A percentile compares a stretch with the other conserved stretches of the same genome.
Conservation (phyloP, 805 yeast genomes). For the Ogataea corticis region DNA sequence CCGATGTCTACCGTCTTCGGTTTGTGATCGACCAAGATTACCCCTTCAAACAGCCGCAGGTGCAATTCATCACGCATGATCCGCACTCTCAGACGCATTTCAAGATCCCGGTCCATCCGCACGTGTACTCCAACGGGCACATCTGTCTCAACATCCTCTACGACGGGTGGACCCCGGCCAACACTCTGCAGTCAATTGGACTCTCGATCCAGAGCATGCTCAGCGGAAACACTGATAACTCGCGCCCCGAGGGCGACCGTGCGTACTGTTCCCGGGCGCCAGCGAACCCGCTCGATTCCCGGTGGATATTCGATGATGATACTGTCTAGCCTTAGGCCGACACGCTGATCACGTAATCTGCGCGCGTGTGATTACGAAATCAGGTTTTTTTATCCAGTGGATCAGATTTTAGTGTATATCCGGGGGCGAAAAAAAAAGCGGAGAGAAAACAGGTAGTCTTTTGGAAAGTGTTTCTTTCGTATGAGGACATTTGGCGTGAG, state of each 20-base stretch:
- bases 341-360: no score
- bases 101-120: slow-evolving; percentile 69
- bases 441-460: not conserved
- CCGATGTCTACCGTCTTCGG: slow-evolving; percentile 42
- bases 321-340: slow-evolving; percentile 24
- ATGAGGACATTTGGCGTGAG: not conserved
- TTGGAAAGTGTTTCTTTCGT: not conserved
- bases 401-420: not conserved
- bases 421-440: slow-evolving; percentile 4
- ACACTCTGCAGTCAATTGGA: slow-evolving; percentile 47
- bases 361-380: no score
- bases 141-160: slow-evolving; percentile 72
- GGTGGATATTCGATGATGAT: slow-evolving; percentile 65
- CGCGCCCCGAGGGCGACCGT: slow-evolving; percentile 60
- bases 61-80: slow-evolving; percentile 43
- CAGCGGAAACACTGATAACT: slow-evolving; percentile 43
- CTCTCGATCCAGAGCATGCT: slow-evolving; percentile 69
- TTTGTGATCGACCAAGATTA: slow-evolving; percentile 46
- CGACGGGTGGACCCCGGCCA: slow-evolving; percentile 67
- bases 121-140: slow-evolving; percentile 73
- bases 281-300: slow-evolving; percentile 49
- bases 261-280: slow-evolving; percentile 56
- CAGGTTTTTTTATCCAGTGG: not conserved
- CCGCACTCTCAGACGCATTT: slow-evolving; percentile 10
- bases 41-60: slow-evolving; percentile 62